Evolutionary conservation across 768 basidiomycete species (phyloP).

Genomic region (Boletus edulis): DNA sequence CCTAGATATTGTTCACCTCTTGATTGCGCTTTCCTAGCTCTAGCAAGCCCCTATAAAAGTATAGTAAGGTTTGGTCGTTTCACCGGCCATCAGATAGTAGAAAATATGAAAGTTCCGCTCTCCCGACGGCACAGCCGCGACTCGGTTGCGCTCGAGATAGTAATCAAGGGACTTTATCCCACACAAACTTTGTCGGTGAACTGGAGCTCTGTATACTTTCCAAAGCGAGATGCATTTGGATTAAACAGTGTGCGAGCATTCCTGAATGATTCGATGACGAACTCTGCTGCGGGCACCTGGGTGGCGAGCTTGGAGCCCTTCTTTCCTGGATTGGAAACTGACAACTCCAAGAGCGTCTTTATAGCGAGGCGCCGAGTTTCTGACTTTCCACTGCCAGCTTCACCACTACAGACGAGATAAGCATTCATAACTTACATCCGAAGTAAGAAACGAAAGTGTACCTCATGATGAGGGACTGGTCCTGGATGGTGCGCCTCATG

Average conservation of each 20-base stretch:
- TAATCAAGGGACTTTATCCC: constrained; percentile 97
- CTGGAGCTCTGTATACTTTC: constrained; percentile 97
- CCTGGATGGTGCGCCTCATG: constrained; percentile 91
- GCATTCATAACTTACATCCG: background rate
- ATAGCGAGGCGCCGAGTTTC: constrained; percentile 89
- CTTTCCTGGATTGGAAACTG: constrained; percentile 85
- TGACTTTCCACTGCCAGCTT: constrained; percentile 92
- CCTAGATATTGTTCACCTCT: too few relatives aligned
- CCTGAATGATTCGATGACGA: constrained; percentile 93
- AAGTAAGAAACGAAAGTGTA: constrained; percentile 35
- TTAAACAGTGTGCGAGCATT: constrained; percentile 91
- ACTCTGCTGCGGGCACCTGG: constrained; percentile 91
- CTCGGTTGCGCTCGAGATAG: constrained; percentile 88
- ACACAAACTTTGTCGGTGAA: constrained; percentile 85
- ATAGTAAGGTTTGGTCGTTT: too few relatives aligned
- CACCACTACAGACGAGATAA: constrained; percentile 56
- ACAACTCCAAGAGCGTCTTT: constrained; percentile 89
- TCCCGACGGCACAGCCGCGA: constrained; percentile 83
- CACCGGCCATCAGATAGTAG: constrained; percentile 92
- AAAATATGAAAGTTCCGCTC: constrained; percentile 98
- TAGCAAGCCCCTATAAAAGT: too few relatives aligned
- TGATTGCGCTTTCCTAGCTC: too few relatives aligned
- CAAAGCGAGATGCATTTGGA: constrained; percentile 93
- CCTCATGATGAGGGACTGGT: constrained; percentile 88
- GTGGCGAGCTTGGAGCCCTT: constrained; percentile 86